phyloP scores from a whole-genome alignment of 176 grass and related monocot species.

The Canna indica region DNA sequence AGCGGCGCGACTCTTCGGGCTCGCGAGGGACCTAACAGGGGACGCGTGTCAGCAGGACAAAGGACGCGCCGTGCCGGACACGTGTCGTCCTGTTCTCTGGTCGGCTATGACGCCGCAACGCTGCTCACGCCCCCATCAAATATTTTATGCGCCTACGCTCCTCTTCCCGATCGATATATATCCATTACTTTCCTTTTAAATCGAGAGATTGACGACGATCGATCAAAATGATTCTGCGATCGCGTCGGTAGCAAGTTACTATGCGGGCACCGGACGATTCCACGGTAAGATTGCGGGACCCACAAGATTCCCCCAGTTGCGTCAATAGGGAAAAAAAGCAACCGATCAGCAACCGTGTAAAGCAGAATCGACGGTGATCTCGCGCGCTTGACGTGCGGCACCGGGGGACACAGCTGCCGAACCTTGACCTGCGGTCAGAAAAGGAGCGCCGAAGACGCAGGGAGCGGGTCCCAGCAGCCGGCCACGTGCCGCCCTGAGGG shows the following conservation, averaged over 20 bases:
- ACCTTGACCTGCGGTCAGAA: neutral
- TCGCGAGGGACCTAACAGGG: neutral
- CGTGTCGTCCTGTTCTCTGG: neutral
- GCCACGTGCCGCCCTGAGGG: neutral
- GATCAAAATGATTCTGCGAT: too few relatives aligned
- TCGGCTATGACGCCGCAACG: too few relatives aligned
- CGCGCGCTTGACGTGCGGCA: neutral
- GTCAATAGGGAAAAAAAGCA: neutral
- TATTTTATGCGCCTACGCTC: neutral
- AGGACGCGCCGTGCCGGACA: neutral
- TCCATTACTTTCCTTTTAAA: too few relatives aligned
- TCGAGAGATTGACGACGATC: too few relatives aligned
- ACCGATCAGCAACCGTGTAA: neutral
- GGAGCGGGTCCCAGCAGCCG: neutral
- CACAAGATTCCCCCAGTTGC: neutral
- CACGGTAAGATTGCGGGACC: neutral
- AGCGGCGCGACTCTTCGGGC: neutral
- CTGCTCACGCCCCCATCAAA: neutral
- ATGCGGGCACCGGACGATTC: neutral
- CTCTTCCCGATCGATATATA: too few relatives aligned
- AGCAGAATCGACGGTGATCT: neutral
- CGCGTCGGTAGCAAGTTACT: neutral
- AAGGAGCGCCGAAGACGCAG: neutral
- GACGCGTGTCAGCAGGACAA: neutral
- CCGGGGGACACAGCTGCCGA: neutral